Base-by-base conservation (phyloP, 1,284 basidiomycete species). In the Microbotryum lychnidis-dioicae region DNA sequence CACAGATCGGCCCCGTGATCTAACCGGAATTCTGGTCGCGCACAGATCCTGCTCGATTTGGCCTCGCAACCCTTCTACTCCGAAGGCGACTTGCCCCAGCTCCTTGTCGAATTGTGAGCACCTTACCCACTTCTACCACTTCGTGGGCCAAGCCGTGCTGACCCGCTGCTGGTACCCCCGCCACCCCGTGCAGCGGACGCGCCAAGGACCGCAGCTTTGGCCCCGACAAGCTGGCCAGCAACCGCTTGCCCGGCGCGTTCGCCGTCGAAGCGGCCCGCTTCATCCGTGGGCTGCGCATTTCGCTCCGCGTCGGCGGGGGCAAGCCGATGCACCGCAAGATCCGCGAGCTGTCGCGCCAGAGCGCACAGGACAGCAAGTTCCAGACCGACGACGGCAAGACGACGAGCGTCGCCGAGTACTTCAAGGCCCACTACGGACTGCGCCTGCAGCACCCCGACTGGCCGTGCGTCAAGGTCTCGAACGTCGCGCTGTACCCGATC, bases 381-480 rank as follows among this genome's bases (percentile, higher is more conserved):
- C 9, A 55, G 50, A 33, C 54, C n/a, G 52, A 45, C 18, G 46
- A 58, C 6, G 58, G 63, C 5, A 27, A 29, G 46, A 50, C 27
- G 8, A 48, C 51, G 16, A 56, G 46, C 6, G 63, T 64, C 48
- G 49, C 49, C 21, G 25, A 42, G n/a, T 65, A 55, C 61, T 65
- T 65, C 55, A 48, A 21, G 49, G 6, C 12, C 1, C 23, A 57
- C 7, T 58, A 58, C 49, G 49, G 50, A 33, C 25, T 55, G 21
- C 21, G 14, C 1, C 58, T 65, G 12, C 45, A 23, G 7, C 48
- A 55, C 44, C 61, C 61, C 21, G 58, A 62, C 18, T 62, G 48
- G 58, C 64, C 64, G 2, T 60, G 54, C 44, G 49, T 65, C 3
- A 54, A 49, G 4, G 55, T 65, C 51, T 56, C 58, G 27, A 60